Evolutionary conservation across 1,284 basidiomycete species (phyloP).

Genomic region (Gymnopus androsaceus): DNA sequence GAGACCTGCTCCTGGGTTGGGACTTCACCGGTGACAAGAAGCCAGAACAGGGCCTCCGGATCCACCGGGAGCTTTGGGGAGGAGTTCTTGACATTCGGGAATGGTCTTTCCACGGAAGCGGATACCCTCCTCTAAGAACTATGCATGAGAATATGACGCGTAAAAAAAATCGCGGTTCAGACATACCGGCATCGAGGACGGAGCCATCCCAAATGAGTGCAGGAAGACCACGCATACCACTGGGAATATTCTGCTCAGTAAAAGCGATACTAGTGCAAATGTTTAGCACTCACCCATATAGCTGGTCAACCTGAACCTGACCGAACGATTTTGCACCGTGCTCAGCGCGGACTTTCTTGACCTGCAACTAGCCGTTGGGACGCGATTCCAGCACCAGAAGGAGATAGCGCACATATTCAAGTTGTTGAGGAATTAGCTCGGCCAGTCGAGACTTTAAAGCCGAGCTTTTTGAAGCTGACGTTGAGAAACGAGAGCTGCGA

Average conservation of each 20-base stretch:
- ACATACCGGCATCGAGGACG: conserved; percentile 84
- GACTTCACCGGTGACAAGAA: conserved; percentile 90
- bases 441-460: conserved; percentile 89
- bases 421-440: conserved; percentile 87
- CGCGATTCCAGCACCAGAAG: neutral
- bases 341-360: conserved; percentile 80
- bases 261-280: neutral
- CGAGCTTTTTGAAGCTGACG: conserved; percentile 67
- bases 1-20: conserved; percentile 87
- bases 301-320: conserved; percentile 88
- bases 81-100: conserved; percentile 82
- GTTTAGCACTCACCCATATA: conserved; percentile 65
- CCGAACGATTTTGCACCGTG: conserved; percentile 92
- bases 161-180: conserved; percentile 6
- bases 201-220: conserved; percentile 95
- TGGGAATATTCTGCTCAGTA: conserved; percentile 34
- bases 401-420: conserved; percentile 70
- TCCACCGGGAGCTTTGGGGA: conserved; percentile 89
- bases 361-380: conserved; percentile 42
- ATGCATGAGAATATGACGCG: conserved; percentile 9
- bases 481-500: conserved; percentile 57
- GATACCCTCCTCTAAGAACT: conserved; percentile 86
- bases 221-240: conserved; percentile 91
- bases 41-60: conserved; percentile 94
- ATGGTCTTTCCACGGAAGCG: conserved; percentile 95